phyloP scores from a whole-genome alignment of 139 green algal species.

The Chlamydomonas asymmetrica region DNA sequence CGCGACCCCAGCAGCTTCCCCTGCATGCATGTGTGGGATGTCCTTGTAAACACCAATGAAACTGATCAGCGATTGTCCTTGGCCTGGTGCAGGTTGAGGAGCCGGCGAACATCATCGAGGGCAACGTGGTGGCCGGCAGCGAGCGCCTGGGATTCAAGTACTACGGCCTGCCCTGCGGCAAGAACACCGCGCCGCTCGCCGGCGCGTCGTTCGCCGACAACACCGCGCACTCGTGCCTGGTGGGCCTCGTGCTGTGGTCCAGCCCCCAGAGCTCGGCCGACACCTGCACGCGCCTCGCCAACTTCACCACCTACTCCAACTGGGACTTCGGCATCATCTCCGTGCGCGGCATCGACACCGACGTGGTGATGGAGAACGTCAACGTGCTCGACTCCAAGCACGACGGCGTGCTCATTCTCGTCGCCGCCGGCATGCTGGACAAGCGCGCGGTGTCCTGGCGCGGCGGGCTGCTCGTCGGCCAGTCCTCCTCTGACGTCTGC shows the following conservation, averaged over 20 bases:
- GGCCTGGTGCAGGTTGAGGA: no score
- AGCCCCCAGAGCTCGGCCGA: not conserved
- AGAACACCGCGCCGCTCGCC: not conserved
- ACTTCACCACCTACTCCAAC: conserved; percentile 49
- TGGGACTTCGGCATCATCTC: conserved; percentile 71
- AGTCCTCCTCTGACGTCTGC: conserved; percentile 35
- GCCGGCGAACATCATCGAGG: conserved; percentile 43
- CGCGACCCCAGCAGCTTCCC: not conserved
- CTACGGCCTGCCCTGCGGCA: conserved; percentile 20
- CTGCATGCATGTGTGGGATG: not conserved
- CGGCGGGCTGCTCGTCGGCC: conserved; percentile 37
- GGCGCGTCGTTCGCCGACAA: conserved; percentile 37
- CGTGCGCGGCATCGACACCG: conserved; percentile 35
- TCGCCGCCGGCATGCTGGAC: conserved; percentile 21
- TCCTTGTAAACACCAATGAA: not conserved
- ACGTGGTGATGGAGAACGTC: conserved; percentile 37
- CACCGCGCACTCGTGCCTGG: conserved; percentile 40
- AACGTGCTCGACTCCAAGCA: conserved; percentile 52
- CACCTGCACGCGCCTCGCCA: conserved; percentile 38
- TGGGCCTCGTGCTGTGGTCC: conserved; percentile 30
- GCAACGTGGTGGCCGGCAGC: conserved; percentile 53
- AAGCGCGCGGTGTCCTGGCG: conserved; percentile 9
- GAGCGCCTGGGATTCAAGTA: conserved; percentile 54
- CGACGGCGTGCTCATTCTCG: conserved; percentile 40
- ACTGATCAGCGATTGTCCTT: no score